Conservation (phyloP, 192 early-diverging fungal species). For the Glomus cerebriforme region DNA sequence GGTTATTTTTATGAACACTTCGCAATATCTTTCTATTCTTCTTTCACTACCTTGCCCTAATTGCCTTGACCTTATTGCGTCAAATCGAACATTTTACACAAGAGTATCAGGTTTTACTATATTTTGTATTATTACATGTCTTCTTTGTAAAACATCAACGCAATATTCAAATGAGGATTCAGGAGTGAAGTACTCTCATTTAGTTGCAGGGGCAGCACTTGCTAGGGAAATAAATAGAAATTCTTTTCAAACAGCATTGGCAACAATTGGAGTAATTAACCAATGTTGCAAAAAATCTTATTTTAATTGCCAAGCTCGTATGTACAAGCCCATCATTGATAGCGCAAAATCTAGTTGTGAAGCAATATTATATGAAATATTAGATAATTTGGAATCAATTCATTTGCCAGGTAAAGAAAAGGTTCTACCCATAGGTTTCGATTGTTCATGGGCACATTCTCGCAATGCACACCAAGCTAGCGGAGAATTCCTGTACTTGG, state of each 20-base stretch:
- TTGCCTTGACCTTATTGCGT: background rate
- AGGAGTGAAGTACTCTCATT: background rate
- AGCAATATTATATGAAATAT: too few relatives aligned
- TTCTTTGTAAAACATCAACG: too few relatives aligned
- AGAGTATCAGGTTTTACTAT: background rate
- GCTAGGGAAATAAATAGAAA: background rate
- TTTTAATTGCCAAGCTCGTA: background rate
- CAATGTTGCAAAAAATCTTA: conserved; percentile 14
- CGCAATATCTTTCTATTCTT: conserved; percentile 2
- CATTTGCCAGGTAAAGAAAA: background rate
- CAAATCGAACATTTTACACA: background rate
- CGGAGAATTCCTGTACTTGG: background rate
- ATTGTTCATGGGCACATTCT: background rate
- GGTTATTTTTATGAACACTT: background rate
- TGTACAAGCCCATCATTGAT: background rate
- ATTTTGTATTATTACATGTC: background rate
- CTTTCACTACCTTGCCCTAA: too few relatives aligned
- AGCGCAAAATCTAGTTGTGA: background rate
- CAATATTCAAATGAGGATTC: too few relatives aligned
- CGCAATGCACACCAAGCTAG: background rate
- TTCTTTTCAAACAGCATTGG: background rate
- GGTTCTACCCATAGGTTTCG: background rate
- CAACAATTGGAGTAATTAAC: too few relatives aligned
- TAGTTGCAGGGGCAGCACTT: background rate
- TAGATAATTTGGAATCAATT: background rate